phyloP scores from a whole-genome alignment of 2,329 filamentous ascomycete species.

The Pyricularia sp. region DNA sequence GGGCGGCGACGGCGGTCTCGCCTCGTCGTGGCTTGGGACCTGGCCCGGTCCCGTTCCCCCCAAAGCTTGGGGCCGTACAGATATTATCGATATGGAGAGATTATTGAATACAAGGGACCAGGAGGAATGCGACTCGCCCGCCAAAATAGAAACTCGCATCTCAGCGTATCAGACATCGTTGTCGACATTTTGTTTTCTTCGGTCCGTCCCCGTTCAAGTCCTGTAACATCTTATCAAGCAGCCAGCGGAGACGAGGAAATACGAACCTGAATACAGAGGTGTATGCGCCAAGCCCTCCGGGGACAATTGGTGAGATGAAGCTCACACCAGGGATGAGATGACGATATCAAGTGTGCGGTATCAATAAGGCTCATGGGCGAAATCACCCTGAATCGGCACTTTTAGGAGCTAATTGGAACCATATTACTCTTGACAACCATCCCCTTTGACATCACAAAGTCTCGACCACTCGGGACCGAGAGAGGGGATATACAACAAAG shows the following conservation, averaged over 20 bases:
- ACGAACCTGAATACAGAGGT: neutral
- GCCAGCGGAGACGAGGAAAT: neutral
- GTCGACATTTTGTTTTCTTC: neutral
- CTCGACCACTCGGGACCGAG: neutral
- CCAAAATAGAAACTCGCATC: neutral
- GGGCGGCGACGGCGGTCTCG: neutral
- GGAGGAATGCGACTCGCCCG: neutral
- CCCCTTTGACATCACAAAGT: neutral
- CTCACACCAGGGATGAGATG: neutral
- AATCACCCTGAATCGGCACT: neutral
- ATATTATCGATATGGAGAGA: neutral
- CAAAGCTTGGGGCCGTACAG: neutral
- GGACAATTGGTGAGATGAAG: neutral
- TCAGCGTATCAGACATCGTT: neutral
- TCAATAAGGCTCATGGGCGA: neutral
- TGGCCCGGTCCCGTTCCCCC: neutral
- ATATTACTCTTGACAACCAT: neutral
- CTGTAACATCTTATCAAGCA: neutral
- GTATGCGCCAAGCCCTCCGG: neutral
- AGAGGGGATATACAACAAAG: neutral
- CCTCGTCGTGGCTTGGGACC: neutral
- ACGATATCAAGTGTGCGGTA: neutral
- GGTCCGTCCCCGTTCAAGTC: neutral
- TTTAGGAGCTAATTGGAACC: neutral
- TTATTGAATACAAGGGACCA: neutral